Percentiles rank a stretch among this genome's conserved stretches.
phyloP scores from a whole-genome alignment of 306 rosid species.

The Dryas alaskensis region DNA sequence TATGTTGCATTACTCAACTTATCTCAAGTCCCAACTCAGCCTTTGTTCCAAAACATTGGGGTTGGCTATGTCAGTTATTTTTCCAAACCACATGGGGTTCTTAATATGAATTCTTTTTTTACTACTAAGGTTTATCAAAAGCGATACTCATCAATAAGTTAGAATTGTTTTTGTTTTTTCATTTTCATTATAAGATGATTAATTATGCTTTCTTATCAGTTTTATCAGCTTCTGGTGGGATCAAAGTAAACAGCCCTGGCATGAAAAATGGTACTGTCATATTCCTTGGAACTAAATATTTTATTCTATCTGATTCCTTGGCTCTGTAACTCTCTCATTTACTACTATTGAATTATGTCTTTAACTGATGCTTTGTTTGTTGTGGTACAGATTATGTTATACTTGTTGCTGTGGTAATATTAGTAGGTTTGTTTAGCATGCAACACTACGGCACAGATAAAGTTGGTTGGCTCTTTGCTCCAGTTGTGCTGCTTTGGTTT shows the following conservation, averaged over 20 bases:
- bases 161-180: background rate
- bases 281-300: conserved; percentile 20
- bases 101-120: background rate
- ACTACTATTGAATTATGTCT: conserved; percentile 18
- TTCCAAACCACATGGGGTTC: background rate
- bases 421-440: conserved; percentile 86
- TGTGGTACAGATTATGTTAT: conserved; percentile 68
- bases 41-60: background rate
- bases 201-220: conserved; percentile 46
- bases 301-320: conserved; percentile 11
- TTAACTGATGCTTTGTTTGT: conserved; percentile 26
- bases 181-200: conserved; percentile 23
- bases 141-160: background rate
- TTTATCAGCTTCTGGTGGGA: conserved; percentile 95
- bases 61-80: background rate
- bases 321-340: conserved; percentile 2
- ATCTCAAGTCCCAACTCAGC: background rate
- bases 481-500: conserved; percentile 93
- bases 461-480: conserved; percentile 99
- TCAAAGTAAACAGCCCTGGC: conserved; percentile 72
- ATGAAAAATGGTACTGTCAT: conserved; percentile 56
- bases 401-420: conserved; percentile 78
- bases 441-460: conserved; percentile 93
- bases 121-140: background rate
- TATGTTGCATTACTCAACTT: background rate